phyloP scores from a whole-genome alignment of 1,139 yeast species.

The Saccharomyces hybrid region DNA sequence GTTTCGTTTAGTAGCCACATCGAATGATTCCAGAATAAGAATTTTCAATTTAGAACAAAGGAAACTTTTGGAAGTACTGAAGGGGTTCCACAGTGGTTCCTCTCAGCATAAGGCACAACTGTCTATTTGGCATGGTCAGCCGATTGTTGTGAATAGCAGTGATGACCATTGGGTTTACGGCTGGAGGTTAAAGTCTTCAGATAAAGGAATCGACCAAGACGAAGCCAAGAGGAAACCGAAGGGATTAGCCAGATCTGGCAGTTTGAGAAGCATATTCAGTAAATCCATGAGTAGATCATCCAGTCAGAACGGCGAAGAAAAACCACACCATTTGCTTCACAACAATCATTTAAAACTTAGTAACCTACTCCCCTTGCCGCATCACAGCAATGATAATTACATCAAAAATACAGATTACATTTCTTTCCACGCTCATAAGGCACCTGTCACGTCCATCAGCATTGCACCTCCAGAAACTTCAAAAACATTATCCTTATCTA shows the following conservation, averaged over 20 bases:
- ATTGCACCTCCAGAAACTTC: slow-evolving; percentile 75
- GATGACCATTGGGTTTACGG: slow-evolving; percentile 39
- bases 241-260: slow-evolving; percentile 46
- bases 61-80: slow-evolving; percentile 57
- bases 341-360: slow-evolving; percentile 22
- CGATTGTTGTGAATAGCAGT: slow-evolving; percentile 37
- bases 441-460: slow-evolving; percentile 64
- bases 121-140: slow-evolving; percentile 7
- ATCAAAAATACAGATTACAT: slow-evolving; percentile 40
- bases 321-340: slow-evolving; percentile 16
- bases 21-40: slow-evolving; percentile 76
- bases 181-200: slow-evolving; percentile 25
- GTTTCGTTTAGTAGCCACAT: slow-evolving; percentile 45
- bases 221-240: not conserved
- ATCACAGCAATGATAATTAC: slow-evolving; percentile 17
- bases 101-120: slow-evolving; percentile 61
- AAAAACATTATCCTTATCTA: slow-evolving; percentile 58
- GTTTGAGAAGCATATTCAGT: slow-evolving; percentile 72
- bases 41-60: slow-evolving; percentile 52
- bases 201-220: not conserved
- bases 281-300: slow-evolving; percentile 27
- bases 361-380: slow-evolving; percentile 10
- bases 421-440: slow-evolving; percentile 70
- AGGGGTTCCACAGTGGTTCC: slow-evolving; percentile 63
- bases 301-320: slow-evolving; percentile 17